Evolutionary conservation across 2,329 filamentous ascomycete genomes (phyloP), one percentile per base, ranked within the genome.

Genomic region (Didymosphaeria variabile): DNA sequence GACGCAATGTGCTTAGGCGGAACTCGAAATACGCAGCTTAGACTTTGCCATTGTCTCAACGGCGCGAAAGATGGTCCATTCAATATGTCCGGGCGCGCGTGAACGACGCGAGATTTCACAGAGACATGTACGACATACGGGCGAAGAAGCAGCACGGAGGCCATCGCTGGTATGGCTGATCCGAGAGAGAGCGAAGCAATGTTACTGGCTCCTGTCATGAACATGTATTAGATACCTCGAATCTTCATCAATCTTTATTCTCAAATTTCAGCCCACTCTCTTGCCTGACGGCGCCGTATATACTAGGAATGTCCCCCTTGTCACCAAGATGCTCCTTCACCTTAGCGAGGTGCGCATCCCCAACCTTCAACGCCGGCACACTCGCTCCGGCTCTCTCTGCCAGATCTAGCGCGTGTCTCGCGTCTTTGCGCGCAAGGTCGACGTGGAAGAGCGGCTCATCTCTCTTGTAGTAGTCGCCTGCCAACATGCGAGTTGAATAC

Each of bases 401-500:
- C 60, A 97, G 72, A 57, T 80, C 82, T 74, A 88, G 81, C 5
- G 91, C 92, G 82, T 97, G 93, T 1, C 88, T 80, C 1, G 89
- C 87, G 80, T 97, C 94, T 76, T 97, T 97, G 63, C 90, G 83
- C 6, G 93, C 93, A 61, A 97, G 81, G 75, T 95, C 90, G 0
- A 94, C 91, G 3, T 88, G 88, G 76, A 97, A 97, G 9, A 95
- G 81, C n/a, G 93, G 93, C 74, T 90, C 90, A 26, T 91, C 87
- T 13, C 90, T 84, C 78, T 87, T 85, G 77, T 91, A 88, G 74
- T 96, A 96, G 69, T 93, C 91, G 0, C 93, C 93, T 0, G 81
- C 82, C 51, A 87, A 74, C 90, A 97, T 91, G 23, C 93, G 86
- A 46, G 85, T 86, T 17, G 88, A 90, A 75, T 97, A 97, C 5